A percentile compares a stretch with the other conserved stretches of the same genome.
phyloP scores from a whole-genome alignment of 139 green algal genomes.

The Micractinium conductrix region DNA sequence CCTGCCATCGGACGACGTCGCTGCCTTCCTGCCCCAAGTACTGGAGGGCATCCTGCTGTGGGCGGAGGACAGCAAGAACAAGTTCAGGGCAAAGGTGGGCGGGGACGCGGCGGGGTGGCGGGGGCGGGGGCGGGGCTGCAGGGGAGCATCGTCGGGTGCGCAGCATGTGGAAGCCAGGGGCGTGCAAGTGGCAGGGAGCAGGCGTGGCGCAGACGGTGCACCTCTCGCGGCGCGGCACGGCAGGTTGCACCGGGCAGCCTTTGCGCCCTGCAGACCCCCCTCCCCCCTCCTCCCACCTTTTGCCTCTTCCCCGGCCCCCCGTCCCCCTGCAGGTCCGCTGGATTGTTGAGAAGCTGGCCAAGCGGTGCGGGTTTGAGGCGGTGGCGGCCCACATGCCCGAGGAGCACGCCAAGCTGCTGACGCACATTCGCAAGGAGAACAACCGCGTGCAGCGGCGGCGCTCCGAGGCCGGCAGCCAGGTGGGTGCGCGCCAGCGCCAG shows the following conservation, averaged over 20 bases:
- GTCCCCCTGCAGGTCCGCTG: slow-evolving; percentile 65
- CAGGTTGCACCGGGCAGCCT: no score
- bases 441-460: slow-evolving; percentile 62
- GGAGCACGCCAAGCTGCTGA: slow-evolving; percentile 79
- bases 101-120: no score
- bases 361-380: slow-evolving; percentile 84
- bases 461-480: slow-evolving; percentile 36
- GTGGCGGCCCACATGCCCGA: slow-evolving; percentile 81
- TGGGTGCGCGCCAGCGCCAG: no score
- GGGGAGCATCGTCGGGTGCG: no score
- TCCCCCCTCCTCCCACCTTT: neutral
- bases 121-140: no score
- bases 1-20: slow-evolving; percentile 77
- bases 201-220: no score
- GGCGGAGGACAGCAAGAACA: slow-evolving; percentile 95
- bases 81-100: slow-evolving; percentile 93
- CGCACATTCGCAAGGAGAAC: slow-evolving; percentile 89
- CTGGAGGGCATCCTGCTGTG: slow-evolving; percentile 92
- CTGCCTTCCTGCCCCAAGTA: slow-evolving; percentile 72
- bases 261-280: neutral
- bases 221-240: no score
- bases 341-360: slow-evolving; percentile 90
- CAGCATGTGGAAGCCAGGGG: no score
- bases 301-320: neutral
- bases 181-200: no score